These are phyloP conservation scores for Leptosphaerulina australis DNA, from an alignment of 2,329 filamentous ascomycete genomes.

Conservation along the genomic window DNA sequence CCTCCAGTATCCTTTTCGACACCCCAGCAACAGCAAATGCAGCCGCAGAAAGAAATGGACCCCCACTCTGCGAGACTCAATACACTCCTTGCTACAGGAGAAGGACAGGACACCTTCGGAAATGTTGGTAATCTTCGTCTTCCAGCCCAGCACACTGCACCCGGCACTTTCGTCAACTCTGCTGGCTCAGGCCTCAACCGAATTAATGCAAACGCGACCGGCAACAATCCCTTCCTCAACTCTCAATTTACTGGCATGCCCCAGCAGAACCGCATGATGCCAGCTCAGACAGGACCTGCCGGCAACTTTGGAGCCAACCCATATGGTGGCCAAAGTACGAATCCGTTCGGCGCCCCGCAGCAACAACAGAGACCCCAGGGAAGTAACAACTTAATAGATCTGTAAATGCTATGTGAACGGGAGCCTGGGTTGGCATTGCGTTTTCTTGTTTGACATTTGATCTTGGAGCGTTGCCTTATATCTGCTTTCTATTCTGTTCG, in stretches of 20 bases:
- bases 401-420: constrained; percentile 45
- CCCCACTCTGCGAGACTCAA: constrained; percentile 78
- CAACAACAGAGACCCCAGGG: constrained; percentile 53
- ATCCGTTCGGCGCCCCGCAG: constrained; percentile 62
- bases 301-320: constrained; percentile 53
- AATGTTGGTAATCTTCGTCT: constrained; percentile 97
- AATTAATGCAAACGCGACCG: constrained; percentile 70
- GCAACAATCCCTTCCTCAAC: constrained; percentile 87
- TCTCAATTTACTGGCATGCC: constrained; percentile 77
- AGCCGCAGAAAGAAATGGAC: constrained; percentile 53
- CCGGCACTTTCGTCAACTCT: constrained; percentile 95
- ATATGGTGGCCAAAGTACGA: constrained; percentile 55
- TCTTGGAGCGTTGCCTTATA: constrained; percentile 23
- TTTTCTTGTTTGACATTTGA: constrained; percentile 33
- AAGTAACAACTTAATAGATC: constrained; percentile 66
- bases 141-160: constrained; percentile 93
- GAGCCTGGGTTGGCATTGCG: not conserved
- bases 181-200: constrained; percentile 79
- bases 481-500: constrained; percentile 19
- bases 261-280: constrained; percentile 54
- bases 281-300: constrained; percentile 59
- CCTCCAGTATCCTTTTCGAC: constrained; percentile 54
- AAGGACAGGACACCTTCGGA: constrained; percentile 96
- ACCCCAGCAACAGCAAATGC: constrained; percentile 34
- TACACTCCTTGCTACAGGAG: constrained; percentile 80